Percentiles rank a stretch among this genome's conserved stretches.
phyloP scores from a whole-genome alignment of 169 alveolate species.

The Miamiensis avidus region DNA sequence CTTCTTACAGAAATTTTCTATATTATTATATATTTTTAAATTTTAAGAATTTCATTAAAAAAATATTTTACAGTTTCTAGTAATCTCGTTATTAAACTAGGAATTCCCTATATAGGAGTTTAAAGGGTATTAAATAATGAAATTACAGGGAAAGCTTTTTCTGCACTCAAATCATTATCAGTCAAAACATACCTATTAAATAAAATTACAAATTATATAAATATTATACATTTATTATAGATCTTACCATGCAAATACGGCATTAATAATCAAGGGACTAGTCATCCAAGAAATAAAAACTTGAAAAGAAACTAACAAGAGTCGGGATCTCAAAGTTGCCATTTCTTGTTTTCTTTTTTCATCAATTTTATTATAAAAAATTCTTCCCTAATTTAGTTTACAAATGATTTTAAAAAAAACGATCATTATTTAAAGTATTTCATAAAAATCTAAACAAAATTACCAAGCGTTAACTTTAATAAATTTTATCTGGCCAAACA shows the following conservation, averaged over 20 bases:
- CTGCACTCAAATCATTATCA: slow-evolving; percentile 42
- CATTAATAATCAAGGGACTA: slow-evolving; percentile 50
- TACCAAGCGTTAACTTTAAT: slow-evolving; percentile 74
- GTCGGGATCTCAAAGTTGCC: slow-evolving; percentile 36
- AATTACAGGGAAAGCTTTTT: slow-evolving; percentile 48
- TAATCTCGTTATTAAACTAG: slow-evolving; percentile 40
- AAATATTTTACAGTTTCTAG: slow-evolving; percentile 29
- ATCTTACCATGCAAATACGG: slow-evolving; percentile 38
- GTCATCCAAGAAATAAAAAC: slow-evolving; percentile 56
- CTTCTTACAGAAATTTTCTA: slow-evolving; percentile 44
- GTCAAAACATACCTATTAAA: slow-evolving; percentile 29
- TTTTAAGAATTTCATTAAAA: too few species aligned
- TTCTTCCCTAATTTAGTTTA: slow-evolving; percentile 29
- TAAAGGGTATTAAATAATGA: slow-evolving; percentile 48
- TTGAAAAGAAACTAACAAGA: slow-evolving; percentile 29
- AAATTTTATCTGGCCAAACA: slow-evolving; percentile 69
- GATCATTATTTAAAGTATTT: too few species aligned
- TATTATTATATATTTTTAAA: too few species aligned
- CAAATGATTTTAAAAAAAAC: too few species aligned
- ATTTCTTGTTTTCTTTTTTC: slow-evolving; percentile 50
- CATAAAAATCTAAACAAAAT: not conserved
- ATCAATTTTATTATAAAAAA: slow-evolving; percentile 48
- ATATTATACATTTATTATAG: not conserved
- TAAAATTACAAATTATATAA: too few species aligned
- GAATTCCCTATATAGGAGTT: slow-evolving; percentile 53